These are phyloP conservation scores for Ascochyta rabiei DNA, from an alignment of 2,329 filamentous ascomycete genomes.

Conservation along the genomic window DNA sequence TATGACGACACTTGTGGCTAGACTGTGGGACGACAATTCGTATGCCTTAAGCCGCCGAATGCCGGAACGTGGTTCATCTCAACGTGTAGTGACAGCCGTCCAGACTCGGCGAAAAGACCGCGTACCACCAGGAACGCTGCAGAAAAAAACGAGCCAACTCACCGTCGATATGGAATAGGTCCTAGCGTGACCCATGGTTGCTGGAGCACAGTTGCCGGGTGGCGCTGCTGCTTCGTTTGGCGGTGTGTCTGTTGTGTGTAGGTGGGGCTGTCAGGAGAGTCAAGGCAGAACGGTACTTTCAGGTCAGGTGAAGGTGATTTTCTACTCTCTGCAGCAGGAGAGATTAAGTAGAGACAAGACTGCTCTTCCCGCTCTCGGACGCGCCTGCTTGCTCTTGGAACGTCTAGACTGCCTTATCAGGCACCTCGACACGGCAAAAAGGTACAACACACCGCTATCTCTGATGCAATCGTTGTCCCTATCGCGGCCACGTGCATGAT, in stretches of 20 bases:
- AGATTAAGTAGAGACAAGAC: conserved; percentile 9
- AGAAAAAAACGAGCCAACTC: conserved; percentile 29
- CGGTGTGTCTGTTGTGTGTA: conserved; percentile 10
- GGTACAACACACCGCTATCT: conserved; percentile 31
- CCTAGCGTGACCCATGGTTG: conserved; percentile 36
- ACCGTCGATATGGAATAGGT: conserved; percentile 48
- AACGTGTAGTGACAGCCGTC: conserved; percentile 21
- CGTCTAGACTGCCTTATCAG: conserved; percentile 24
- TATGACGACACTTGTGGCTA: conserved; percentile 33
- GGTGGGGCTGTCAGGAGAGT: conserved; percentile 3
- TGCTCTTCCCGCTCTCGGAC: conserved; percentile 21
- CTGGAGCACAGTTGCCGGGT: conserved; percentile 11
- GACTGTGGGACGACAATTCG: conserved; percentile 20
- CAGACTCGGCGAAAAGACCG: conserved; percentile 26
- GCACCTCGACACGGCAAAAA: conserved; percentile 9
- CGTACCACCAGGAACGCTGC: conserved; percentile 9
- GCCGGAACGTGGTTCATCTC: conserved; percentile 34
- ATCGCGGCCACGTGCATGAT: conserved; percentile 25
- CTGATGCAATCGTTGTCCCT: conserved; percentile 17
- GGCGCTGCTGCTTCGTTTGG: conserved; percentile 7
- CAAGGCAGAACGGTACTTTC: conserved; percentile 1
- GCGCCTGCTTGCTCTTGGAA: conserved; percentile 8
- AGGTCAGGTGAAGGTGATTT: conserved; percentile 2
- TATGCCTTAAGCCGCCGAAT: conserved; percentile 30
- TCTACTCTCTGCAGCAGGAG: conserved; percentile 5